Base-by-base conservation (phyloP, 2,329 filamentous ascomycete species). In the Scedosporium dehoogii region DNA sequence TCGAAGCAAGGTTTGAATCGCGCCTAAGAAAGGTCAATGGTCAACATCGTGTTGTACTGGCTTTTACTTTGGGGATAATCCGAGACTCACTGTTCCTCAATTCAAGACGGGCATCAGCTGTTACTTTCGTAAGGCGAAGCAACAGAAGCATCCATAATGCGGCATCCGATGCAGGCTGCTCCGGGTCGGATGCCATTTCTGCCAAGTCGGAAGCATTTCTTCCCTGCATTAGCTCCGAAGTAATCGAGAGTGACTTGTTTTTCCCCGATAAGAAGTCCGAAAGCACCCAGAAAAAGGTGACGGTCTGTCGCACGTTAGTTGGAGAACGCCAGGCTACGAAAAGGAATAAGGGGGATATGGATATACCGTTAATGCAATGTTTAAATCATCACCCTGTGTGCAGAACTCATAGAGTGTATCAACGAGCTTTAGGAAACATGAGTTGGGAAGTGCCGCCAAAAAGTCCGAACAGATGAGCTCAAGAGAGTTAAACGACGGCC, bases 391-490 rank as follows among this genome's bases (percentile, higher is more conserved):
- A 66, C 88, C 83, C 73, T 99, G 94, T 0, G 87, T 88, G 68
- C 91, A 92, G 73, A 97, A 99, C 66, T 89, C 88, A 69, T 91
- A 91, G 23, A 99, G 82, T 10, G 92, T 91, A 75, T 96, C 89
- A 65, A 97, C 86, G 16, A 99, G 82, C 63, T 87, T 84, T 64
- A 87, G 81, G 73, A 88, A 90, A 76, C 83, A 97, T 59, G 79
- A 83, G 71, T 84, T 85, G 56, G 85, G 89, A 63, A 87, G 81
- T 6, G 89, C 86, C 14, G 86, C 81, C 41, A 99, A 76, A 69
- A 99, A 99, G 73, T 99, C 94, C 0, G 94, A 97, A 73, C 92
- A 96, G 56, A 99, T 89, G 3, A 99, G 84, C 72, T 97, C 91
- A 12, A 96, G 79, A 2, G 92, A 96, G 66, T 85, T 89, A 72